Evolutionary conservation across 148 eudicot genomes (phyloP), one percentile per base, ranked within the genome.

Genomic region (Camellia sinensis): DNA sequence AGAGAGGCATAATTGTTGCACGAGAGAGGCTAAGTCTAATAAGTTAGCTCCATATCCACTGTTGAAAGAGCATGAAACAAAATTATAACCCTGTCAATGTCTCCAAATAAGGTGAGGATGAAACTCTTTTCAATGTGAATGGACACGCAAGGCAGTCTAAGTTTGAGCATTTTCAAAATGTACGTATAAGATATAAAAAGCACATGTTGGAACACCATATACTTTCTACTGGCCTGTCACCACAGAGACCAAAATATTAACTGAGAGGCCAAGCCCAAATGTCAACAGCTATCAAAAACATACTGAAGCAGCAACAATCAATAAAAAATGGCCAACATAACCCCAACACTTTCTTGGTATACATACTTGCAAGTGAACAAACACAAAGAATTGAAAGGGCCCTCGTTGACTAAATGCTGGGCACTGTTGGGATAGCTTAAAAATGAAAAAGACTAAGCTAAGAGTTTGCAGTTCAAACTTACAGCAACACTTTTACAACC

Each of bases 401-500:
- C 59, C 75, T 52, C 45, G 12, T 52, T 21, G 48, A 22, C 10
- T n/a, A 21, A 71, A 48, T 50, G 75, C 13, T 18, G 12, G 7
- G 1, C 10, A 10, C 48, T 10, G 10, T 45, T 7, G 41, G 41
- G 0, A 43, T 43, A 48, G 13, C 48, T 70, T 11, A 11, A 71
- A n/a, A 19, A 21, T 57, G 37, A 9, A 12, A 71, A 71, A 22
- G 7, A 50, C 14, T 19, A 22, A 71, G 41, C 9, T 7, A 22
- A 52, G 75, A 19, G 9, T 71, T 71, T 41, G 60, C 57, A 71
- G 60, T 52, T 71, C 75, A 71, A 21, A 71, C 60, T 9, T 71
- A 52, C 11, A 19, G 75, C 14, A 22, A 52, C 3, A 11, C 18
- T 48, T 9, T 11, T 54, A 50, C 4, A 17, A 50, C 60, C 19